Conservation (phyloP, 768 basidiomycete genomes). For the Suillus tomentosus region DNA sequence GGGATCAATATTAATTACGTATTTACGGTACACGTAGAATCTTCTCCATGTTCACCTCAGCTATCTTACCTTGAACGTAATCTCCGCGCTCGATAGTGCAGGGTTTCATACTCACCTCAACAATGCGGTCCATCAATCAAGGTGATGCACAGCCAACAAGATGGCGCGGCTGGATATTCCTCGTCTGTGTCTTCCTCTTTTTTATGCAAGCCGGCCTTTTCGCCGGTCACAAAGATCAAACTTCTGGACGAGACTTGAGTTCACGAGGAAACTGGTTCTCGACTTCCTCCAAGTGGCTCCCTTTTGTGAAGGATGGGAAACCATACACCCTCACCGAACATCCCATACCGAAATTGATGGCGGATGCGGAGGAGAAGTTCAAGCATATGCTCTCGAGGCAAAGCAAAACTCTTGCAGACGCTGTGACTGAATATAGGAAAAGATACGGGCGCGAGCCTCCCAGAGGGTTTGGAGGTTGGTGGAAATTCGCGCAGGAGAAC, state of each 20-base stretch:
- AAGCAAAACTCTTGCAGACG: conserved; percentile 76
- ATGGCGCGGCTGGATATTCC: conserved; percentile 42
- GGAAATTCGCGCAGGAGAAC: conserved; percentile 72
- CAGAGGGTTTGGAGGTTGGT: conserved; percentile 91
- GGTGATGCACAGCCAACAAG: conserved; percentile 6
- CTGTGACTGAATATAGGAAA: conserved; percentile 78
- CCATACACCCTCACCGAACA: conserved; percentile 45
- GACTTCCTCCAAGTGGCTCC: conserved; percentile 24
- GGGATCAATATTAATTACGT: background rate
- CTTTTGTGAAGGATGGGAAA: conserved; percentile 17
- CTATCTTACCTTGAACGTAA: background rate
- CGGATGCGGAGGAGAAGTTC: conserved; percentile 78
- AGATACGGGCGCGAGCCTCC: conserved; percentile 84
- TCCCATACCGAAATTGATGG: conserved; percentile 85
- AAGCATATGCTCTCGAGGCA: conserved; percentile 67
- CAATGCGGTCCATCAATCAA: conserved; percentile 22
- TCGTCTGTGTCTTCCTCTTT: conserved; percentile 43
- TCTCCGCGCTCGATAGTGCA: background rate
- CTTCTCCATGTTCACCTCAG: background rate
- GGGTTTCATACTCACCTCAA: background rate
- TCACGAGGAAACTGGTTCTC: conserved; percentile 19
- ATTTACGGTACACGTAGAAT: background rate
- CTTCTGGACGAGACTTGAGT: background rate
- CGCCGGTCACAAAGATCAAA: conserved; percentile 35
- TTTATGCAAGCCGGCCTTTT: conserved; percentile 55